Conservation (phyloP, 176 grass and related monocot species). For the Avena atlantica region DNA sequence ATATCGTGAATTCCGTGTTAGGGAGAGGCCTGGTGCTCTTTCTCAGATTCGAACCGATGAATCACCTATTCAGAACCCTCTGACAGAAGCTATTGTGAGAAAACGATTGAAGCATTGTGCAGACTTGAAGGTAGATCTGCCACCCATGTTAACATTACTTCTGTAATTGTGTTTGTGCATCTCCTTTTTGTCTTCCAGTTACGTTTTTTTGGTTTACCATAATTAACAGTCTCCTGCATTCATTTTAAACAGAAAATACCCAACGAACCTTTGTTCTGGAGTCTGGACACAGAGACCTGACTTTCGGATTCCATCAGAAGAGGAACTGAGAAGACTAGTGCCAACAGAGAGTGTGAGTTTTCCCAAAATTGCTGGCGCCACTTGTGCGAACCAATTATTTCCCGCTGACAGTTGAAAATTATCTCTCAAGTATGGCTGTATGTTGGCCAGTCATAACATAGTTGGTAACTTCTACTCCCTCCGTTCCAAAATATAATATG, state of each 20-base stretch:
- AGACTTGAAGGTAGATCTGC: slow-evolving; percentile 67
- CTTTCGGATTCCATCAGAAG: slow-evolving; percentile 89
- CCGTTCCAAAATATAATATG: too few species aligned
- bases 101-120: slow-evolving; percentile 92
- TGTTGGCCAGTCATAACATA: slow-evolving; percentile 23
- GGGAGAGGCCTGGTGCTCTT: slow-evolving; percentile 72
- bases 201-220: slow-evolving; percentile 22
- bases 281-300: slow-evolving; percentile 74
- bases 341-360: slow-evolving; percentile 88
- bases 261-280: slow-evolving; percentile 61
- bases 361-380: slow-evolving; percentile 23
- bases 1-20: slow-evolving; percentile 89
- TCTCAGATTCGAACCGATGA: slow-evolving; percentile 82
- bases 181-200: background rate
- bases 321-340: slow-evolving; percentile 83
- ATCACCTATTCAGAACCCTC: slow-evolving; percentile 73
- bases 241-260: slow-evolving; percentile 72
- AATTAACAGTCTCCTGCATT: slow-evolving; percentile 30
- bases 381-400: slow-evolving; percentile 37
- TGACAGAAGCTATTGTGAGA: slow-evolving; percentile 77
- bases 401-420: slow-evolving; percentile 11
- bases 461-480: background rate
- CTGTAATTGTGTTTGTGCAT: background rate
- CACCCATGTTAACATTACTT: slow-evolving; percentile 20
- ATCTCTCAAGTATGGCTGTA: background rate